Conservation (phyloP, 2,329 filamentous ascomycete genomes). For the Ceratocystis harringtonii region DNA sequence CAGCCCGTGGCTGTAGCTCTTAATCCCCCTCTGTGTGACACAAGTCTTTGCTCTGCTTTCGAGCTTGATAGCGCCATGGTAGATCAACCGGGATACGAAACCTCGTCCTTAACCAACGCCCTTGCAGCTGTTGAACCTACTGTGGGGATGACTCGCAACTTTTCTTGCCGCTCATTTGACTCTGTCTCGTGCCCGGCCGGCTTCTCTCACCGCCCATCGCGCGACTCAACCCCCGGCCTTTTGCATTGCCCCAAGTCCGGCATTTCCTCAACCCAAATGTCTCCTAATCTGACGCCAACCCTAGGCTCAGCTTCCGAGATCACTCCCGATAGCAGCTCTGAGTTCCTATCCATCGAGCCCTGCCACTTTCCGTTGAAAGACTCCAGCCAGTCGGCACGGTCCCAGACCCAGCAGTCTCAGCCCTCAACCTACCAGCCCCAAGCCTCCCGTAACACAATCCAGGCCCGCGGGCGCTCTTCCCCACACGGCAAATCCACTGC, state of each 20-base stretch:
- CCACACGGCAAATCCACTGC: no score
- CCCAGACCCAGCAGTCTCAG: background rate
- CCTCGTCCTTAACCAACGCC: background rate
- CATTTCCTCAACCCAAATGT: background rate
- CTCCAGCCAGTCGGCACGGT: background rate
- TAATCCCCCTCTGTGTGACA: background rate
- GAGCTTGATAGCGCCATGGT: background rate
- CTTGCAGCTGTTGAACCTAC: background rate
- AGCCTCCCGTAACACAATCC: no score
- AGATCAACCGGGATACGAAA: background rate
- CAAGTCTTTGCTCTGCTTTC: background rate
- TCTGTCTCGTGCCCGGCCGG: background rate
- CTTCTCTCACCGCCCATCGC: background rate
- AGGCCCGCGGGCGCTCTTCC: no score
- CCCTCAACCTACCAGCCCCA: background rate
- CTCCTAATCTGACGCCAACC: background rate
- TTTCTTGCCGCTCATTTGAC: background rate
- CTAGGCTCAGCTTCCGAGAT: background rate
- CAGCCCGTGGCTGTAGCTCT: background rate
- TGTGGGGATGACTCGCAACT: background rate
- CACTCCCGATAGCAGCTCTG: background rate
- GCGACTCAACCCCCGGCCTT: background rate
- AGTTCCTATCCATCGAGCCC: background rate
- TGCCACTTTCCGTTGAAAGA: background rate
- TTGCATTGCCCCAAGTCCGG: background rate